A percentile compares a stretch with the other conserved stretches of the same genome.
Evolutionary conservation across 352 stramenopile genomes (phyloP).

Genomic region (Phytophthora rubi): DNA sequence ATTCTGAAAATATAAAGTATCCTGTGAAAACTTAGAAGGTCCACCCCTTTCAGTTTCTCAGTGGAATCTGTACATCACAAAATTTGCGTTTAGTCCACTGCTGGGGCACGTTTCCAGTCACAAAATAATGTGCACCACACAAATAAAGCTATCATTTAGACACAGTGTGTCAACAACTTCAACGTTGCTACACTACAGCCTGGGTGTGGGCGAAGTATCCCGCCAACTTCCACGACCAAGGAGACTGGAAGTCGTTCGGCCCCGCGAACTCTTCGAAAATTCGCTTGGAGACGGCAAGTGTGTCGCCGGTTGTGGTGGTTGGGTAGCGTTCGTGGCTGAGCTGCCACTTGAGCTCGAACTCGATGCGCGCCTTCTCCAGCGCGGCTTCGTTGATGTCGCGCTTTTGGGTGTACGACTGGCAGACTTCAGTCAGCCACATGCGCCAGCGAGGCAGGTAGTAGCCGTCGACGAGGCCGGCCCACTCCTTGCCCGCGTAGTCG

Average conservation of each 20-base stretch:
- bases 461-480: slow-evolving; percentile 64
- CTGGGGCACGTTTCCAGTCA: slow-evolving; percentile 20
- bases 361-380: slow-evolving; percentile 52
- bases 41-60: no score
- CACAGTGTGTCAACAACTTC: slow-evolving; percentile 17
- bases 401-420: slow-evolving; percentile 64
- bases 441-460: slow-evolving; percentile 80
- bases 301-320: slow-evolving; percentile 50
- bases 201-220: background rate
- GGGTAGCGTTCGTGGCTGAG: slow-evolving; percentile 59
- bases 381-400: slow-evolving; percentile 60
- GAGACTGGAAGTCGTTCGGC: background rate
- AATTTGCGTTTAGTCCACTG: no score
- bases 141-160: slow-evolving; percentile 14
- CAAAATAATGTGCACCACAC: slow-evolving; percentile 12
- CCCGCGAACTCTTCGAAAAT: slow-evolving; percentile 60
- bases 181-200: slow-evolving; percentile 1
- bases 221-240: slow-evolving; percentile 17
- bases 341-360: slow-evolving; percentile 84
- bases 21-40: no score
- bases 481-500: slow-evolving; percentile 84
- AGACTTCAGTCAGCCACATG: slow-evolving; percentile 77
- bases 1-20: no score
- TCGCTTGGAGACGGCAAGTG: slow-evolving; percentile 58
- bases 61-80: no score